Evolutionary conservation across 345 rosid genomes (phyloP).

Genomic region (Laguncularia racemosa): DNA sequence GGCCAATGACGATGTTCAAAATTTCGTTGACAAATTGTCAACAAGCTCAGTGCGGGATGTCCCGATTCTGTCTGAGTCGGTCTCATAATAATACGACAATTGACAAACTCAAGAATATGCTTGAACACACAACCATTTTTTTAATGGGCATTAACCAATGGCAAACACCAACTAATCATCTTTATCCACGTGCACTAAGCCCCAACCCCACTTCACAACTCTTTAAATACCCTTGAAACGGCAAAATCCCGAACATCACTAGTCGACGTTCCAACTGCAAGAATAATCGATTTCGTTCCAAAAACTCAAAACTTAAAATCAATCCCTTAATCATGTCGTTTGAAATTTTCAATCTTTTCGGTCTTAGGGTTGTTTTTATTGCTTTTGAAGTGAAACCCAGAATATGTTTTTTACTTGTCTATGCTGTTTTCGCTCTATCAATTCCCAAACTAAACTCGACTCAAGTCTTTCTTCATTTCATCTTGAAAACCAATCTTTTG

Average conservation of each 20-base stretch:
- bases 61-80: not conserved
- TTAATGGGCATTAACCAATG: not conserved
- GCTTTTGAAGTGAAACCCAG: conserved; percentile 16
- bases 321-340: not conserved
- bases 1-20: no score
- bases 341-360: not conserved
- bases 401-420: conserved; percentile 1
- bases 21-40: no score
- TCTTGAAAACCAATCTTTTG: no score
- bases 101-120: not conserved
- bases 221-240: no score
- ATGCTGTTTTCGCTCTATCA: not conserved
- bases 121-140: not conserved
- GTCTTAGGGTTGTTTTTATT: not conserved
- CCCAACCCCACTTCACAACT: not conserved
- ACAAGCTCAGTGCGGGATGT: not conserved
- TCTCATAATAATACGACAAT: not conserved
- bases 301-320: conserved; percentile 1
- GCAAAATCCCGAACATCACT: not conserved
- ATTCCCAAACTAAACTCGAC: no score
- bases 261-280: conserved; percentile 7
- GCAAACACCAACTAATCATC: not conserved
- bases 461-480: no score
- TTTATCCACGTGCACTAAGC: not conserved
- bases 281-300: not conserved